Percentiles rank a stretch among this genome's conserved stretches.
Evolutionary conservation across 495 filamentous ascomycete genomes (phyloP).

Genomic region (Parmelia sp.): DNA sequence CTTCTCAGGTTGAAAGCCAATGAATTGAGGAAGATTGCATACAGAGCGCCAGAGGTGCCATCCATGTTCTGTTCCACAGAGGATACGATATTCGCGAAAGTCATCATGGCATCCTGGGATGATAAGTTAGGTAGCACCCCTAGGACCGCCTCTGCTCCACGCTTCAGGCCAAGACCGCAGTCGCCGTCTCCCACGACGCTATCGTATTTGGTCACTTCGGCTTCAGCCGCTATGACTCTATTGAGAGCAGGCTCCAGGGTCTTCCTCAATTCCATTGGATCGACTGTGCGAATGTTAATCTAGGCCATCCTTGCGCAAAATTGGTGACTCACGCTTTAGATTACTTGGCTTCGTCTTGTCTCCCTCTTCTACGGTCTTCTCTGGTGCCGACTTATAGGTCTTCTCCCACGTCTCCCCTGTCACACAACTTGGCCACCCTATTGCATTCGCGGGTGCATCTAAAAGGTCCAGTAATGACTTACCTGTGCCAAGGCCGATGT

Average conservation of each 20-base stretch:
- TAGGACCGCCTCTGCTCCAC: conserved; percentile 82
- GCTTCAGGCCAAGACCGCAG: conserved; percentile 83
- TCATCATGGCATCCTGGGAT: conserved; percentile 61
- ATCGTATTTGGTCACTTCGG: conserved; percentile 81
- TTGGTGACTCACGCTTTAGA: conserved; percentile 48
- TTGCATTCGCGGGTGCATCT: conserved; percentile 76
- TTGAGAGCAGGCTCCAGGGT: conserved; percentile 62
- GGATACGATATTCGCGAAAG: conserved; percentile 68
- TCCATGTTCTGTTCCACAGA: conserved; percentile 91
- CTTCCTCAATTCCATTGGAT: conserved; percentile 50
- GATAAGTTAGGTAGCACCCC: conserved; percentile 54
- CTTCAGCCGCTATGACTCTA: conserved; percentile 67
- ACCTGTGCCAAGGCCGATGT: conserved; percentile 68
- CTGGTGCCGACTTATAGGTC: conserved; percentile 34
- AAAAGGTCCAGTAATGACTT: conserved; percentile 81
- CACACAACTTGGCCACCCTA: conserved; percentile 77
- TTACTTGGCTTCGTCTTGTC: conserved; percentile 58
- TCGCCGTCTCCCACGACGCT: conserved; percentile 94
- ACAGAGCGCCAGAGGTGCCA: conserved; percentile 90
- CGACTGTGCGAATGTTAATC: conserved; percentile 41
- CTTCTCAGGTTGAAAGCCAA: conserved; percentile 68
- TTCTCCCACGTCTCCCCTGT: conserved; percentile 49
- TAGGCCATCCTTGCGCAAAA: not conserved
- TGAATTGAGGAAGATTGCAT: conserved; percentile 92
- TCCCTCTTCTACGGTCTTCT: conserved; percentile 49